Evolutionary conservation across 177 flowering plant species (phyloP), one percentile per base, ranked within the genome.

Genomic region (Tripterygium wilfordii): DNA sequence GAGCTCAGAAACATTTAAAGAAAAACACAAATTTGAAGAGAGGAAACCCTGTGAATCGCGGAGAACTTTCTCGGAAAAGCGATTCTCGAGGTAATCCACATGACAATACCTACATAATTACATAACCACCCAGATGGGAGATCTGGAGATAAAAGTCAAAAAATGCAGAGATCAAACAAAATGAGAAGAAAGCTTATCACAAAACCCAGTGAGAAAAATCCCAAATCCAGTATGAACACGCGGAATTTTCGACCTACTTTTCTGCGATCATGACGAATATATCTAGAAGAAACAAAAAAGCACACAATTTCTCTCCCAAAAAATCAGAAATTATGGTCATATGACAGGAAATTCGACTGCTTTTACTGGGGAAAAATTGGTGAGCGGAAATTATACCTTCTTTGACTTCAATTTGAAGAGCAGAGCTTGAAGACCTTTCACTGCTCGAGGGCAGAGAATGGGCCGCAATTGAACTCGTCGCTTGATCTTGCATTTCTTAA

Each of bases 351-450:
- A n/a, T n/a, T n/a, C n/a, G n/a, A n/a, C n/a, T n/a, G n/a, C n/a
- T n/a, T n/a, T 17, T 3, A 14, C 1, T n/a, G 18, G 14, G 14
- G 48, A 37, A 22, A 27, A 32, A 41, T 17, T 44, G 42, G 35
- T 41, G 44, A 57, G 26, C 24, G 9, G 4, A 45, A 36, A 27
- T 18, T 28, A 24, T 3, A 90, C 98, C 98, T 74, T 88, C 96
- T 75, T 85, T 88, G 40, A 82, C 53, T 54, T 88, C 94, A 40
- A 64, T 47, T 10, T 85, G 95, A 44, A 71, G 71, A 48, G 87
- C 96, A 27, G 96, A 91, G 67, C 95, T 82, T 0, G 96, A 91
- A 51, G 98, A 88, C 65, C 87, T 68, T 63, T 88, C 96, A 49
- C 95, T 88, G 55, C 94, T 91, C 0, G 96, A 91, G 14, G 96